Conservation (phyloP, 129 eudicot genomes). For the Ambrosia trifida region DNA sequence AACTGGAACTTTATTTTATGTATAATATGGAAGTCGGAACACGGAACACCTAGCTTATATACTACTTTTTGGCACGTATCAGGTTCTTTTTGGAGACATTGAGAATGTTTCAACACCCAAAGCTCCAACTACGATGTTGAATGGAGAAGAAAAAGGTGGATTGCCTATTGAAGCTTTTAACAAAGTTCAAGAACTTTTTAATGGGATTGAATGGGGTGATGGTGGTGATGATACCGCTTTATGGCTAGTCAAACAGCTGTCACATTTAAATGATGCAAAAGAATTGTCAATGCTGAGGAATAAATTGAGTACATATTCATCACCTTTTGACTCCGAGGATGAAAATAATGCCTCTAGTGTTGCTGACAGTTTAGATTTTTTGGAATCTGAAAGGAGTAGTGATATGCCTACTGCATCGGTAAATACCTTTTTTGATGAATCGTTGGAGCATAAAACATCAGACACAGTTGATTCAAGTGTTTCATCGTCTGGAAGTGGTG, state of each 20-base stretch:
- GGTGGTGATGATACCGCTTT: conserved; percentile 87
- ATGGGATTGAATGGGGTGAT: conserved; percentile 93
- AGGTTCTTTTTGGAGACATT: conserved; percentile 95
- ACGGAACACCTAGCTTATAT: neutral
- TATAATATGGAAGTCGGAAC: neutral
- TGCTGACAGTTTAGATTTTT: conserved; percentile 90
- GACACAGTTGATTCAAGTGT: conserved; percentile 39
- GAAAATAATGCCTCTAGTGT: conserved; percentile 85
- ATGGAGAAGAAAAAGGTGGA: conserved; percentile 94
- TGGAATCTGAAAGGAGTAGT: conserved; percentile 71
- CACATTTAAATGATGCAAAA: conserved; percentile 72
- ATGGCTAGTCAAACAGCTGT: conserved; percentile 88
- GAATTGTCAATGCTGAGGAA: conserved; percentile 69
- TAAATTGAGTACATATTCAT: conserved; percentile 70
- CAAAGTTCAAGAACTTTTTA: conserved; percentile 93
- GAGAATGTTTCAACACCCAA: conserved; percentile 66
- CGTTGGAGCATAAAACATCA: conserved; percentile 32
- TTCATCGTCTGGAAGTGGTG: conserved; percentile 37
- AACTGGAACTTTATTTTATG: conserved; percentile 3
- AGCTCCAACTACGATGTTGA: conserved; percentile 68
- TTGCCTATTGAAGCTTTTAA: conserved; percentile 97
- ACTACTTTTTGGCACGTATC: conserved; percentile 16
- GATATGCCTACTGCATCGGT: conserved; percentile 41
- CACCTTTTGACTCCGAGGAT: conserved; percentile 95
- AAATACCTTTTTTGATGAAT: conserved; percentile 42